Evolutionary conservation across 257 asterid genomes (phyloP).

Genomic region (Linaria vulgaris): DNA sequence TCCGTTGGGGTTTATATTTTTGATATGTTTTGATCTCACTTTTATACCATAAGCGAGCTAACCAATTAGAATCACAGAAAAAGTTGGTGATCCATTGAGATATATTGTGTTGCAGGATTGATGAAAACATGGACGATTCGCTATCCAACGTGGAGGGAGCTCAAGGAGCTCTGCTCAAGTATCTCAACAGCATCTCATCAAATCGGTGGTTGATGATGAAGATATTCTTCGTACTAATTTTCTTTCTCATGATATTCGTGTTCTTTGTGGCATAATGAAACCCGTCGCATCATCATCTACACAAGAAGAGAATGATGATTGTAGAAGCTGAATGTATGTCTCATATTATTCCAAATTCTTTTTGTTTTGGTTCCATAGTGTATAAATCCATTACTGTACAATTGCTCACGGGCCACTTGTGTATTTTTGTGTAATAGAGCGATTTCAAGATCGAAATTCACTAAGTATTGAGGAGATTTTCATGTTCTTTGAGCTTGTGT

Average conservation of each 20-base stretch:
- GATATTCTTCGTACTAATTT: slow-evolving; percentile 81
- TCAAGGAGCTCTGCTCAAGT: slow-evolving; percentile 83
- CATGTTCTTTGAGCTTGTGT: too few species aligned
- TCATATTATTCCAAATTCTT: not conserved
- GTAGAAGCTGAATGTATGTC: slow-evolving; percentile 11
- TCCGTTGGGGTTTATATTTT: not conserved
- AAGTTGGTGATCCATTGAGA: not conserved
- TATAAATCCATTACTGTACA: slow-evolving; percentile 11
- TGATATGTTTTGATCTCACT: not conserved
- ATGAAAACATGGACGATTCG: slow-evolving; percentile 89
- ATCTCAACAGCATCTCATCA: slow-evolving; percentile 92
- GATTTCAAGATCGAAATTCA: slow-evolving; percentile 14
- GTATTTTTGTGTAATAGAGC: slow-evolving; percentile 8
- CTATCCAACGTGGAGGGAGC: slow-evolving; percentile 88
- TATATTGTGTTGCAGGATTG: slow-evolving; percentile 59
- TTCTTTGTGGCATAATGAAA: slow-evolving; percentile 76
- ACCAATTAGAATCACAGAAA: too few species aligned
- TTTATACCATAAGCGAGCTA: too few species aligned
- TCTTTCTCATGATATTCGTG: slow-evolving; percentile 88
- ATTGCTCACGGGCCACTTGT: slow-evolving; percentile 22
- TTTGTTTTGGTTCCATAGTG: not conserved
- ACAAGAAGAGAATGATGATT: slow-evolving; percentile 13
- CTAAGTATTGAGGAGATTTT: not conserved
- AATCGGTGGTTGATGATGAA: slow-evolving; percentile 98
- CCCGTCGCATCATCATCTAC: not conserved